A percentile compares a stretch with the other conserved stretches of the same genome.
These are phyloP conservation scores for Rhodotorula sp. DNA, from an alignment of 1,284 basidiomycete genomes.

Conservation along the genomic window DNA sequence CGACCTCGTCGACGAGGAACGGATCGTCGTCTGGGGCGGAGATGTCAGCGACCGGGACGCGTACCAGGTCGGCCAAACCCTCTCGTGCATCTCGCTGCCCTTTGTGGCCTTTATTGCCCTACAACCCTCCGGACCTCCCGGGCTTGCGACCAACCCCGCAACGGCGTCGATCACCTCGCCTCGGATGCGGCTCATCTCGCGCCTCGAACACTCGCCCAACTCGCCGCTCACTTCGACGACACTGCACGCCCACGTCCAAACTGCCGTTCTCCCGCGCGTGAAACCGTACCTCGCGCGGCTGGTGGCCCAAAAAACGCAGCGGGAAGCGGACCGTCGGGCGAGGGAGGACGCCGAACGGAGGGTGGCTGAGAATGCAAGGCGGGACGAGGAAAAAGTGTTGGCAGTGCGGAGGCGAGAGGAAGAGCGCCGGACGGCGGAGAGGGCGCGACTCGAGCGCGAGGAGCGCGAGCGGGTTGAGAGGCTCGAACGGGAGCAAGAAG, in stretches of 20 bases:
- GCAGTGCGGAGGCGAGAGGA: constrained; percentile 35
- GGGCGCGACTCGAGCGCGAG: constrained; percentile 41
- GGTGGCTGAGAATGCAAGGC: constrained; percentile 60
- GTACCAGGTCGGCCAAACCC: constrained; percentile 57
- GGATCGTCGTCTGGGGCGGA: constrained; percentile 76
- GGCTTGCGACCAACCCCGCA: constrained; percentile 45
- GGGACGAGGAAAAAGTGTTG: constrained; percentile 67
- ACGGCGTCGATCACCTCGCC: constrained; percentile 54
- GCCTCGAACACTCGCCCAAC: constrained; percentile 68
- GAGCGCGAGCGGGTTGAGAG: constrained; percentile 43
- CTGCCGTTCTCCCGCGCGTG: constrained; percentile 73
- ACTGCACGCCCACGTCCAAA: constrained; percentile 64
- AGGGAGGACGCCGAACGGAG: constrained; percentile 80
- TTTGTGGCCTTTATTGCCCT: constrained; percentile 86
- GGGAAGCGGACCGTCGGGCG: constrained; percentile 65
- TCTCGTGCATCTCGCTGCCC: constrained; percentile 58
- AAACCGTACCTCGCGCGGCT: constrained; percentile 68
- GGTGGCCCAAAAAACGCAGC: constrained; percentile 53
- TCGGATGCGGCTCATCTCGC: constrained; percentile 72
- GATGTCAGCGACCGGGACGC: constrained; percentile 76
- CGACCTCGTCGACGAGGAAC: constrained; percentile 64
- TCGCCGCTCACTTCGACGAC: constrained; percentile 57
- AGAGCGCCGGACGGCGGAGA: constrained; percentile 44
- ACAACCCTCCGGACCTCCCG: constrained; percentile 57
- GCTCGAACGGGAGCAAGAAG: constrained; percentile 51